Evolutionary conservation across 139 green algal species (phyloP).

Genomic region (Asterochloris sp.): DNA sequence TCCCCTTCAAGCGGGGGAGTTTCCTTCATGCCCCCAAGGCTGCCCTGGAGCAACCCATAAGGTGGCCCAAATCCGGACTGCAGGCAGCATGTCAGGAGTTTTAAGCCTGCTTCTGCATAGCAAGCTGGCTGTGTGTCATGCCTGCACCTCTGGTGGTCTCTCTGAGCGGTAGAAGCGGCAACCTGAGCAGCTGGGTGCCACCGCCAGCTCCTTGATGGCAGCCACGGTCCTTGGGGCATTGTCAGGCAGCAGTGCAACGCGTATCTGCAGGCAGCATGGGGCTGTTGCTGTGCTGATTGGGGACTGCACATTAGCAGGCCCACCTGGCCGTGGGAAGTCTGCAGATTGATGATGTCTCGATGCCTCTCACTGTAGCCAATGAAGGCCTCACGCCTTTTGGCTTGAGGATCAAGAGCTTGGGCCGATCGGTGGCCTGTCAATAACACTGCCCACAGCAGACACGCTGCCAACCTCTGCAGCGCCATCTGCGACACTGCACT

Average conservation of each 20-base stretch:
- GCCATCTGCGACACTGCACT: no score
- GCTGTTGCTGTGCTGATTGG: background rate
- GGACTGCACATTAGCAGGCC: background rate
- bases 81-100: background rate
- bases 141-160: background rate
- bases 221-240: background rate
- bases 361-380: constrained; percentile 18
- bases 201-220: background rate
- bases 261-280: constrained; percentile 5
- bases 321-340: background rate
- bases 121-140: background rate
- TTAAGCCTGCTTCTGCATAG: background rate
- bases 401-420: background rate
- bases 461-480: no score
- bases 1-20: constrained; percentile 6
- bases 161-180: constrained; percentile 26
- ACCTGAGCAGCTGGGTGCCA: background rate
- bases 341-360: background rate
- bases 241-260: background rate
- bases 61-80: constrained; percentile 29
- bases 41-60: constrained; percentile 48
- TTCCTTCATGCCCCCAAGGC: constrained; percentile 5
- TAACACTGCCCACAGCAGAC: no score
- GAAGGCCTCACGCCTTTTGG: constrained; percentile 10
- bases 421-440: no score